phyloP scores from a whole-genome alignment of 1,139 yeast species.

The Debaryomycetaceae sp. region DNA sequence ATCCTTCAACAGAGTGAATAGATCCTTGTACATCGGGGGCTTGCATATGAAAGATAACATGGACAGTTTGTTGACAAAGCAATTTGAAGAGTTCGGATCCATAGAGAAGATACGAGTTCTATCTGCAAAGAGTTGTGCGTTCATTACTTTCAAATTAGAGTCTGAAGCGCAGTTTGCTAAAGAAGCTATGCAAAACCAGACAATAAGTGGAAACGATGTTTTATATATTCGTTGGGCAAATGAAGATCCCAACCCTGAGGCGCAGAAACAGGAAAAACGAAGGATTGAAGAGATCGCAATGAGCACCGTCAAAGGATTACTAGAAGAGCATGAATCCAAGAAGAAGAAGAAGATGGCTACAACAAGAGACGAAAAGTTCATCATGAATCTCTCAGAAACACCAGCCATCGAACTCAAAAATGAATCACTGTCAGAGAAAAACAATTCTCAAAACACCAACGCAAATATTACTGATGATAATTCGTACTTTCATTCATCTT shows the following conservation, averaged over 20 bases:
- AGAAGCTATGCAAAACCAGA: constrained; percentile 87
- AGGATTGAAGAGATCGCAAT: constrained; percentile 33
- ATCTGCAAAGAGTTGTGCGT: constrained; percentile 67
- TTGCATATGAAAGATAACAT: constrained; percentile 32
- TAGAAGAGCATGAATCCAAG: constrained; percentile 12
- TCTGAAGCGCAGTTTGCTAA: constrained; percentile 87
- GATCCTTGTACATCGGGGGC: constrained; percentile 78
- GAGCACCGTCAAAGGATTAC: constrained; percentile 29
- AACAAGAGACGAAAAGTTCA: not conserved
- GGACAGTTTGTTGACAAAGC: constrained; percentile 34
- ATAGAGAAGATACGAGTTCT: constrained; percentile 68
- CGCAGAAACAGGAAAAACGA: constrained; percentile 50
- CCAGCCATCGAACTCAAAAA: not conserved
- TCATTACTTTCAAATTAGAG: constrained; percentile 68
- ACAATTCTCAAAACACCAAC: constrained; percentile 8
- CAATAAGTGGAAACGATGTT: constrained; percentile 60
- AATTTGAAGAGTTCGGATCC: constrained; percentile 74
- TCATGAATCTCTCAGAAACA: not conserved
- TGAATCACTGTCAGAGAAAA: constrained; percentile 1
- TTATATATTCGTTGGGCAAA: constrained; percentile 83
- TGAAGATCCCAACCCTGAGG: constrained; percentile 78
- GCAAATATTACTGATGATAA: constrained; percentile 4
- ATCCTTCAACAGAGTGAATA: constrained; percentile 63
- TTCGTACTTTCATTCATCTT: constrained; percentile 4
- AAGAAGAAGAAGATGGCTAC: constrained; percentile 1